Base-by-base conservation (phyloP, 306 rosid species). In the Spatholobus suberectus region DNA sequence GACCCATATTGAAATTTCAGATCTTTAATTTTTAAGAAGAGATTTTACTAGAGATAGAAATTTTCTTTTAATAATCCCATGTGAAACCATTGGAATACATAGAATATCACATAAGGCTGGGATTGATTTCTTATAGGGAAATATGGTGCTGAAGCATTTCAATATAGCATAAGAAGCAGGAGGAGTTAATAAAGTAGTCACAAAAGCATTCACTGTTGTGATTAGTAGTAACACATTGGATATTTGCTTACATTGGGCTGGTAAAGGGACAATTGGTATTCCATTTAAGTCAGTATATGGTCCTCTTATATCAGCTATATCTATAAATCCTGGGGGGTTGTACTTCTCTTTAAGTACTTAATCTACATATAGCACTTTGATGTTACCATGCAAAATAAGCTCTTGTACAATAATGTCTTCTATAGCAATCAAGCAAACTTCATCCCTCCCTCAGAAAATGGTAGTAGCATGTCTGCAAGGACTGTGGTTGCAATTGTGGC, bases 231-330 rank as follows among this genome's bases (percentile, higher is more conserved):
- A 41, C 32, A 15, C 75, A 8, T 62, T 83, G 80, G 83, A 78
- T 40, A 83, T 83, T 27, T 76, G 80, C 13, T 77, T 83, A 58
- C 24, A 23, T 55, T 83, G 79, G 82, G 78, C 86, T 17, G 86
- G 82, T 18, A 78, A 87, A 74, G 95, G 93, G n/a, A 91, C 95
- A 7, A 86, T 84, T 24, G 35, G 23, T 43, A 63, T 82, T 34
- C 89, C 87, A 17, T 35, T 71, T 49, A 63, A 49, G 65, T 75
- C 84, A 12, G 85, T 86, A 11, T 83, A 86, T 75, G 89, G 89
- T 34, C 89, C 87, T 61, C 80, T 86, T 35, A 79, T 86, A 73
- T 86, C 89, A 20, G 89, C 89, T 67, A 86, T 86, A 37, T 75
- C 89, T 21, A 68, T 83, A 6, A 51, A 80, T 79, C 54, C 87